A percentile compares a stretch with the other conserved stretches of the same genome.
These are phyloP conservation scores for Boletellus deceptivus DNA, from an alignment of 1,284 basidiomycete species.

Conservation along the genomic window DNA sequence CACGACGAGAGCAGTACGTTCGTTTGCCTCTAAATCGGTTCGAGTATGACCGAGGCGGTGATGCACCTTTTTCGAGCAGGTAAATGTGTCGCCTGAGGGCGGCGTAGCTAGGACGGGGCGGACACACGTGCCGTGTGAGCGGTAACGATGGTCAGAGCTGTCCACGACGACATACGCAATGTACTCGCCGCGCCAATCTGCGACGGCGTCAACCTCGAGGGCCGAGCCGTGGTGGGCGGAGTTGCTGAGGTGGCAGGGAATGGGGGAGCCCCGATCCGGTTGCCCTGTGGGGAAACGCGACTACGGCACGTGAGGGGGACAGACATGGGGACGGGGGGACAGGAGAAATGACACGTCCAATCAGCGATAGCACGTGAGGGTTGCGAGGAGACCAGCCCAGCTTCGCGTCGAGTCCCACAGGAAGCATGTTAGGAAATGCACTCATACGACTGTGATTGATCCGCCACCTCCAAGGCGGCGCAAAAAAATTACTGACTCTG, in stretches of 20 bases:
- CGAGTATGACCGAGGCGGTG: constrained; percentile 41
- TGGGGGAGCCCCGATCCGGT: constrained; percentile 26
- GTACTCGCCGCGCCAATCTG: constrained; percentile 92
- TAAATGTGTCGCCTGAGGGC: constrained; percentile 85
- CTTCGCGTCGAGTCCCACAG: too few species aligned
- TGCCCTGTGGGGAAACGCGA: too few species aligned
- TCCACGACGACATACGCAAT: too few species aligned
- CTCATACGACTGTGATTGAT: too few species aligned
- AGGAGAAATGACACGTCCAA: too few species aligned
- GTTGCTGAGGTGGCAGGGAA: constrained; percentile 2
- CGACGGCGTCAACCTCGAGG: constrained; percentile 89
- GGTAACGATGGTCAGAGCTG: not conserved
- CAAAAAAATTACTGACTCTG: too few species aligned
- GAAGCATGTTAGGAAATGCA: too few species aligned
- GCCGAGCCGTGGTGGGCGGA: constrained; percentile 52
- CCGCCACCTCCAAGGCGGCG: too few species aligned
- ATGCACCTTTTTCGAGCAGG: constrained; percentile 76
- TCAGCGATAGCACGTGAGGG: too few species aligned
- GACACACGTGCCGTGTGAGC: not conserved
- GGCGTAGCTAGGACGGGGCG: constrained; percentile 61
- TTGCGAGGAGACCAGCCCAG: too few species aligned
- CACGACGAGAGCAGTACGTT: constrained; percentile 53
- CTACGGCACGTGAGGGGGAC: too few species aligned
- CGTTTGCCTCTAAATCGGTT: constrained; percentile 66
- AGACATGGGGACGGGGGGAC: too few species aligned